Base-by-base conservation (phyloP, 1,139 yeast species). In the Lodderomyces beijingensis region DNA sequence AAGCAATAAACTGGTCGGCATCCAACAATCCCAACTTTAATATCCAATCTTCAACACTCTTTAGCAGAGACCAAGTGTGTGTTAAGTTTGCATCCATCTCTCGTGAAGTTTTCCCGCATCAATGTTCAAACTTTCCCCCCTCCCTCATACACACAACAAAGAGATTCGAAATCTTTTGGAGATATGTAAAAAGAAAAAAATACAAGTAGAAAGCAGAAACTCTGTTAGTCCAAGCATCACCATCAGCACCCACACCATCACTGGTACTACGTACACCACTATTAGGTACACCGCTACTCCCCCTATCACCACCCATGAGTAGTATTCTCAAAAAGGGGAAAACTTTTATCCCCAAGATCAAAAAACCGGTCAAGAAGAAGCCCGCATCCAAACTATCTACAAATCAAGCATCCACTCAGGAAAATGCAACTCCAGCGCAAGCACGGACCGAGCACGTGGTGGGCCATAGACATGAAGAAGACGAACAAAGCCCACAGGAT, bases 11-110 rank as follows among this genome's bases (percentile, higher is more conserved):
- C 0, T 36, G 25, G 16, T 69, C 67, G 18, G 62, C 62, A 6
- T 27, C n/a, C 17, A 36, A 21, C 19, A 51, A 47, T 3, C 45
- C 42, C 9, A 65, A 44, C 16, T 62, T 60, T 11, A 77, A 53
- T 4, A 74, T 70, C 79, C 82, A 79, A 37, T 70, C 69, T 16
- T 63, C 67, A 19, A 28, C 21, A 12, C 25, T 18, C 4, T 24
- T 27, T 2, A 40, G 33, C 13, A 31, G 23, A 19, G 21, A 8
- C 46, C 46, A 42, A 3, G 34, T 36, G 18, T 30, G 34, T 13
- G 30, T 20, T 14, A 33, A 33, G 22, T 32, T 35, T 20, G 46
- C 43, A 19, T 27, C 32, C 41, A 23, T 37, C 39, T 27, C 21
- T 4, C 16, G 12, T 26, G 11, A 13, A 25, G 21, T 10, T 18